phyloP scores from a whole-genome alignment of 2,329 filamentous ascomycete genomes.

The Fusarium sp. region DNA sequence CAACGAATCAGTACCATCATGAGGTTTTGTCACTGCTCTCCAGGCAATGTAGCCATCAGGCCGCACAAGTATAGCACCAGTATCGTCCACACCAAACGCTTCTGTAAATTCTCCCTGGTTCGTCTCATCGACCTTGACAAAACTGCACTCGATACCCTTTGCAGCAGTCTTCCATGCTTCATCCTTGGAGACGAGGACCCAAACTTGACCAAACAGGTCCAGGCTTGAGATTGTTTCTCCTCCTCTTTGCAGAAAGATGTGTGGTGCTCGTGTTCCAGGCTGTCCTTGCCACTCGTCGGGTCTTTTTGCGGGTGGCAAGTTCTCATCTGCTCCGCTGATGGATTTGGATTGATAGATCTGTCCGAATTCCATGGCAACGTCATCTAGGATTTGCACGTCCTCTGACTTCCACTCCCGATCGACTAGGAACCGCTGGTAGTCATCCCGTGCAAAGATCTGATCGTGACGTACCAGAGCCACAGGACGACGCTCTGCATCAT shows the following conservation, averaged over 20 bases:
- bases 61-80: constrained; percentile 15
- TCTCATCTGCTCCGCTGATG: background rate
- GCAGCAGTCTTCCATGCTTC: background rate
- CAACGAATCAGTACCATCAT: background rate
- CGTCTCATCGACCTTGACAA: constrained; percentile 17
- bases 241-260: constrained; percentile 21
- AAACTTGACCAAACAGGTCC: constrained; percentile 18
- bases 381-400: constrained; percentile 14
- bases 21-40: background rate
- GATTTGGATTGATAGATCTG: constrained; percentile 22
- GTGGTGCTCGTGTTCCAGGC: constrained; percentile 38
- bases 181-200: constrained; percentile 24
- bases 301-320: constrained; percentile 15
- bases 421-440: constrained; percentile 23
- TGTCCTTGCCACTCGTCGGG: constrained; percentile 41
- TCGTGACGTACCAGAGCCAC: constrained; percentile 45
- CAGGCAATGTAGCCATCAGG: constrained; percentile 31
- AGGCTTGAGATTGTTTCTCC: constrained; percentile 15
- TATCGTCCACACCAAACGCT: constrained; percentile 4
- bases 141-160: background rate
- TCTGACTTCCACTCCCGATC: constrained; percentile 20
- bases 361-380: constrained; percentile 27
- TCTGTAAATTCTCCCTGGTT: background rate
- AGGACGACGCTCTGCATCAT: constrained; percentile 53
- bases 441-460: constrained; percentile 40